Conservation (phyloP, 768 basidiomycete species). For the Leucocoprinus birnbaumii region DNA sequence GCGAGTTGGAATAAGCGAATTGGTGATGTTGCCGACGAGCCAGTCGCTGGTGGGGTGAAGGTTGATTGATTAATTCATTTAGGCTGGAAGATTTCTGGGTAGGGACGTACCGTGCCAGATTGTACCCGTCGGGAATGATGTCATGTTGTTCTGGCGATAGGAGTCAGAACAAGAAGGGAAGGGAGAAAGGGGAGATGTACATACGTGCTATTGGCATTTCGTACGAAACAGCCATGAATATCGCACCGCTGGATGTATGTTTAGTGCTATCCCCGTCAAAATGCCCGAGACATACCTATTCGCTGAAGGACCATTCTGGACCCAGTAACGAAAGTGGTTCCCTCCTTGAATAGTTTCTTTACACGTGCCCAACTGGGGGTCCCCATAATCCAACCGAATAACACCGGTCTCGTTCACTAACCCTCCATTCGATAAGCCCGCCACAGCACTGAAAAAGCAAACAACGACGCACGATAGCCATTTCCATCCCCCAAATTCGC, state of each 20-base stretch:
- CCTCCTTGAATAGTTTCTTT: constrained; percentile 84
- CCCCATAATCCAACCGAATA: constrained; percentile 83
- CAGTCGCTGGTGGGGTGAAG: constrained; percentile 57
- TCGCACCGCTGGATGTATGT: constrained; percentile 62
- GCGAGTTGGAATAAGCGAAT: constrained; percentile 40
- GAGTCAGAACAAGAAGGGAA: neutral
- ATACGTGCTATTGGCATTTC: constrained; percentile 63
- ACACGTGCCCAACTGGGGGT: constrained; percentile 81
- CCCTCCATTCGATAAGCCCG: neutral
- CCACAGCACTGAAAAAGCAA: too few relatives aligned
- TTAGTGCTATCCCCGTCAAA: constrained; percentile 2
- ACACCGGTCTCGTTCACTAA: constrained; percentile 79
- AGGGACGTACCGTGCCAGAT: constrained; percentile 66
- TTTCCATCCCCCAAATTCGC: constrained; percentile 85
- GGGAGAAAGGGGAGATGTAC: constrained; percentile 12
- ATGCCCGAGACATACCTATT: constrained; percentile 45
- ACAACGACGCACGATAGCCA: constrained; percentile 51
- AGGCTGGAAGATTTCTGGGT: neutral
- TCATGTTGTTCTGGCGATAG: constrained; percentile 52
- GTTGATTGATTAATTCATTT: neutral
- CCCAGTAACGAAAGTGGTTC: constrained; percentile 88
- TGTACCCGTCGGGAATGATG: constrained; percentile 77
- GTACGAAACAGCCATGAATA: constrained; percentile 75
- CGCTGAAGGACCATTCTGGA: constrained; percentile 62
- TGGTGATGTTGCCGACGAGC: constrained; percentile 82